Evolutionary conservation across 768 basidiomycete species (phyloP), one percentile per base, ranked within the genome.

Genomic region (Suillus subluteus): DNA sequence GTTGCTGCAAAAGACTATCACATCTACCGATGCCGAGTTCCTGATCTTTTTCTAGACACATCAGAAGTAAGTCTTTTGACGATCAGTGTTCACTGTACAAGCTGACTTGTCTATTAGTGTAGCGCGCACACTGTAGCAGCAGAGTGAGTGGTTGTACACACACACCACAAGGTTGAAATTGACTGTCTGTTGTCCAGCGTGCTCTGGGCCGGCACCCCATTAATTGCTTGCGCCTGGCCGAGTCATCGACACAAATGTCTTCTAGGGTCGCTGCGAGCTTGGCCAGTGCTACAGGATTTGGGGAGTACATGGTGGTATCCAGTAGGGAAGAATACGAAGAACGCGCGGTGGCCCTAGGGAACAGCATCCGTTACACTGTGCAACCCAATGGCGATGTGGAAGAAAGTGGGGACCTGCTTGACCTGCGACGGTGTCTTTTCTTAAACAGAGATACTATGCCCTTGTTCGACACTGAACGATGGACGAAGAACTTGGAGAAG

Each of bases 111-210:
- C 30, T 13, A 23, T 62, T 13, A 85, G 84, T 85, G 84, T 71
- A 85, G 83, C 65, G 84, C 85, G 21, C 84, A 86, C 63, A 86
- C 84, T 5, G 80, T 84, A 46, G 82, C 83, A 15, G 80, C 82
- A 15, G 84, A 86, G 83, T 84, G 63, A 63, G 83, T 73, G 26
- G 23, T 62, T 16, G 32, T 46, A 3, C 21, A n/a, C 56, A 3
- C 21, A 4, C 58, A 58, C 55, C 26, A 46, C n/a, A 58, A 48
- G n/a, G 44, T 12, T 23, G 30, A 30, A 18, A 59, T 66, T 68
- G 40, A 67, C 56, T 46, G n/a, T 23, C 54, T 32, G 12, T 35
- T 32, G 21, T 52, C 44, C 70, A 84, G 83, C 70, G 81, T 85
- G 41, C 74, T 86, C 32, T 85, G 84, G 85, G 78, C 82, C 0